Base-by-base conservation (phyloP, 495 filamentous ascomycete species). In the Cenococcum geophilum region DNA sequence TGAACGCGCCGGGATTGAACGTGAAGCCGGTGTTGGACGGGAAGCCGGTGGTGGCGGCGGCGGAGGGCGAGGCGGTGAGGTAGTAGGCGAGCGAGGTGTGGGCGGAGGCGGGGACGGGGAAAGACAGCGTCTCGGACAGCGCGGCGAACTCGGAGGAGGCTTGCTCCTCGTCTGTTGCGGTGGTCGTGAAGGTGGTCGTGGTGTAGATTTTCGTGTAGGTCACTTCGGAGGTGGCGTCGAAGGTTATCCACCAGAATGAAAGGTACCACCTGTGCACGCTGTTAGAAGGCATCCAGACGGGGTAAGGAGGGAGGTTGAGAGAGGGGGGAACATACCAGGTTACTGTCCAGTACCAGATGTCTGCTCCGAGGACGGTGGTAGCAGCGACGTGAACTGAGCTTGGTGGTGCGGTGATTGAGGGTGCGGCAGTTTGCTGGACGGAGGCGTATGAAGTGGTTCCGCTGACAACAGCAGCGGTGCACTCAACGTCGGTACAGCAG, bases 221-320 rank as follows among this genome's bases (percentile, higher is more conserved):
- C 3, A 64, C 62, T n/a, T 49, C 54, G 11, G 40, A 51, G 36
- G 36, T 40, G 9, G 49, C 32, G n/a, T 35, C 35, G 34, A 49
- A 43, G 21, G 62, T 64, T 20, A 1, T 42, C 62, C 62, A 64
- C 18, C 54, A 64, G 57, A 49, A 64, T 25, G 18, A 34, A 21
- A 55, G 25, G 48, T 64, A 64, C 62, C 62, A 64, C 48, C 48
- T 51, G n/a, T n/a, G n/a, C n/a, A n/a, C n/a, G n/a, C n/a, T n/a
- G n/a, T n/a, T n/a, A n/a, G n/a, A n/a, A n/a, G n/a, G n/a, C n/a
- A n/a, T n/a, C n/a, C n/a, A n/a, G n/a, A n/a, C n/a, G n/a, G n/a
- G n/a, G n/a, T n/a, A n/a, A n/a, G n/a, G n/a, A n/a, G n/a, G n/a
- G n/a, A n/a, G n/a, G n/a, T n/a, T n/a, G n/a, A n/a, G n/a, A n/a